A percentile compares a stretch with the other conserved stretches of the same genome.
Evolutionary conservation across 169 alveolate species (phyloP).

Genomic region (Eimeria zaria): DNA sequence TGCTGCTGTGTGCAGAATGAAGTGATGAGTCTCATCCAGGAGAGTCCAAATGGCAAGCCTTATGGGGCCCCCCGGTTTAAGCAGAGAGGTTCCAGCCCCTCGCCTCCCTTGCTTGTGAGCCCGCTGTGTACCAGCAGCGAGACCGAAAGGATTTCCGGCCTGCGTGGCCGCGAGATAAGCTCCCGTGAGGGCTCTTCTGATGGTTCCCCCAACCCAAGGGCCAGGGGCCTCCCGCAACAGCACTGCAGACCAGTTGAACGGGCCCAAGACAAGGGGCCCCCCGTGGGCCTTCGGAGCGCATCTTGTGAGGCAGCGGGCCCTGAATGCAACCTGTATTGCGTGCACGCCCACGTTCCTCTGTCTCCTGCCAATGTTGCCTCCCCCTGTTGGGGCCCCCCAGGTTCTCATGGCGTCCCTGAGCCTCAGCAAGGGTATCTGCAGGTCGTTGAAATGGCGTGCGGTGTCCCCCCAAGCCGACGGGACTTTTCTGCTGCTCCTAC

Average conservation of each 20-base stretch:
- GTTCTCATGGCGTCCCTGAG: slow-evolving; percentile 33
- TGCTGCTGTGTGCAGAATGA: slow-evolving; percentile 32
- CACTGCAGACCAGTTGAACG: not conserved
- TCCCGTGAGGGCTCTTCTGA: slow-evolving; percentile 24
- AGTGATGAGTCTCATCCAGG: slow-evolving; percentile 54
- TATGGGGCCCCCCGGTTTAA: slow-evolving; percentile 28
- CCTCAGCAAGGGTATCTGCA: slow-evolving; percentile 10
- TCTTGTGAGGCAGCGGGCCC: not conserved
- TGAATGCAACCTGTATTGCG: slow-evolving; percentile 17
- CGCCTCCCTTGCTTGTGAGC: not conserved
- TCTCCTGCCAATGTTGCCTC: not conserved
- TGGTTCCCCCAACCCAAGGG: not conserved
- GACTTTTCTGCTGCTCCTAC: not conserved
- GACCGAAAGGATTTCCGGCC: not conserved
- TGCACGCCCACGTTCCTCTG: slow-evolving; percentile 50
- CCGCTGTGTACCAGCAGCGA: not conserved
- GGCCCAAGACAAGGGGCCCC: not conserved
- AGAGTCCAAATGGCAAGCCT: not conserved
- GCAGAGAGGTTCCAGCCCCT: not conserved
- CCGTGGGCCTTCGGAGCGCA: not conserved
- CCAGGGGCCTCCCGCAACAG: not conserved
- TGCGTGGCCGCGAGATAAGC: not conserved
- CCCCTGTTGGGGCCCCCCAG: slow-evolving; percentile 39
- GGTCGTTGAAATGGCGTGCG: slow-evolving; percentile 4
- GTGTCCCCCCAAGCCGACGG: not conserved